Evolutionary conservation across 202 grass and related monocot genomes (phyloP).

Genomic region (Setaria italica): DNA sequence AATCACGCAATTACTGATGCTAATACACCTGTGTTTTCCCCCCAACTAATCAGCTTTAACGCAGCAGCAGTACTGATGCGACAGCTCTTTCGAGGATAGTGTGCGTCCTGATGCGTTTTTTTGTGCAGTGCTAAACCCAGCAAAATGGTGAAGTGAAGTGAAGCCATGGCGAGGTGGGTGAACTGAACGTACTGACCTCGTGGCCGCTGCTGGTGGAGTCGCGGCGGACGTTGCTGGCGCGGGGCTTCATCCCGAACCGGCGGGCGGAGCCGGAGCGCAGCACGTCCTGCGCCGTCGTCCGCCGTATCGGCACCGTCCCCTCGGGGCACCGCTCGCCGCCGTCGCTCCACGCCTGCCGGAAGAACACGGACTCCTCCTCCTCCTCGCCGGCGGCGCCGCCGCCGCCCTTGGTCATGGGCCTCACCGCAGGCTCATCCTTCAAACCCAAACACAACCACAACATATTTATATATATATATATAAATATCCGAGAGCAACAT

Average conservation of each 20-base stretch:
- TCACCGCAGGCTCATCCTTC: slow-evolving; percentile 60
- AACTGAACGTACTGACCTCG: slow-evolving; percentile 52
- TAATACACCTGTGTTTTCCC: neutral
- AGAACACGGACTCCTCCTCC: neutral
- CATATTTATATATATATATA: too few relatives aligned
- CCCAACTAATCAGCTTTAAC: slow-evolving; percentile 16
- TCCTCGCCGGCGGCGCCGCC: neutral
- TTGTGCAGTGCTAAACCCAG: neutral
- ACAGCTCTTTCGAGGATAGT: neutral
- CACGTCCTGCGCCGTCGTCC: slow-evolving; percentile 61
- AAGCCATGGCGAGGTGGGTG: neutral
- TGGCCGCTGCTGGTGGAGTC: slow-evolving; percentile 68
- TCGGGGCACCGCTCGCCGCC: slow-evolving; percentile 61
- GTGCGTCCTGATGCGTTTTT: neutral
- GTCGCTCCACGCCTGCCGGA: slow-evolving; percentile 74
- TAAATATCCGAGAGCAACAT: too few relatives aligned
- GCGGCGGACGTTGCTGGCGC: slow-evolving; percentile 44
- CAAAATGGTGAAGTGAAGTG: neutral
- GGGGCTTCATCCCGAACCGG: slow-evolving; percentile 77
- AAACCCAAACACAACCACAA: neutral
- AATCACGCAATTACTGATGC: slow-evolving; percentile 32
- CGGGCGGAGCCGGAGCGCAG: slow-evolving; percentile 46
- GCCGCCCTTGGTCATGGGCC: slow-evolving; percentile 39
- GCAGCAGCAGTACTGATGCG: neutral
- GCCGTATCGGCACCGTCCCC: slow-evolving; percentile 69